Conservation (phyloP, 2,329 filamentous ascomycete species). For the Tolypocladium capitatum region DNA sequence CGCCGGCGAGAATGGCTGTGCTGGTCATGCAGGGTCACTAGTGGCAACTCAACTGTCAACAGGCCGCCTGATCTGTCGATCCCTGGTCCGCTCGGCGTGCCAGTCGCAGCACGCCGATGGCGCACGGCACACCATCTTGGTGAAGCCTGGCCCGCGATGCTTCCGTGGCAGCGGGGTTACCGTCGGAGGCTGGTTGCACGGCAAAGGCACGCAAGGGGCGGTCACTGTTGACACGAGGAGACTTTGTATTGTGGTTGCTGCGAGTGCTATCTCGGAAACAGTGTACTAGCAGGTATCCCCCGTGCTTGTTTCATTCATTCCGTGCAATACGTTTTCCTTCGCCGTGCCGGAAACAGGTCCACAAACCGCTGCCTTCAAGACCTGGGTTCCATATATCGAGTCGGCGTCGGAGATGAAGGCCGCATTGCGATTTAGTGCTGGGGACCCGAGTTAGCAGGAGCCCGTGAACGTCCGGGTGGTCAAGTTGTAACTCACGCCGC, state of each 20-base stretch:
- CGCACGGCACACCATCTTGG: not conserved
- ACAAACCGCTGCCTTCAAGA: not conserved
- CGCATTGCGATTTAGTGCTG: conserved; percentile 1
- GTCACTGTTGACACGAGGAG: not conserved
- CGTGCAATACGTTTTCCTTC: not conserved
- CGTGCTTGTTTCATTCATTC: not conserved
- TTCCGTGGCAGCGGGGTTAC: not conserved
- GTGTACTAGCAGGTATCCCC: not conserved
- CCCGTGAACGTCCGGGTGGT: not conserved
- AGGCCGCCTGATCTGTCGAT: not conserved
- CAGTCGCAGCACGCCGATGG: not conserved
- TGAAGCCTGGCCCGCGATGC: not conserved
- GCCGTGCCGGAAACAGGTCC: not conserved
- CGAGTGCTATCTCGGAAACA: not conserved
- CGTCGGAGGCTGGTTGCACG: not conserved
- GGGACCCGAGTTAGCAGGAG: not conserved
- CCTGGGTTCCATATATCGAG: not conserved
- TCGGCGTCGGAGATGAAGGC: not conserved
- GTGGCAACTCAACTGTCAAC: not conserved
- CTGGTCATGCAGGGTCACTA: not conserved
- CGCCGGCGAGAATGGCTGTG: not conserved
- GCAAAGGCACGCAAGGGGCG: not conserved
- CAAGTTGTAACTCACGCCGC: conserved; percentile 6
- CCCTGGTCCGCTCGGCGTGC: not conserved
- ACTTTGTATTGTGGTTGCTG: not conserved